Evolutionary conservation across 1,284 basidiomycete genomes (phyloP).

Genomic region (Tilletiopsis washingtonensis): DNA sequence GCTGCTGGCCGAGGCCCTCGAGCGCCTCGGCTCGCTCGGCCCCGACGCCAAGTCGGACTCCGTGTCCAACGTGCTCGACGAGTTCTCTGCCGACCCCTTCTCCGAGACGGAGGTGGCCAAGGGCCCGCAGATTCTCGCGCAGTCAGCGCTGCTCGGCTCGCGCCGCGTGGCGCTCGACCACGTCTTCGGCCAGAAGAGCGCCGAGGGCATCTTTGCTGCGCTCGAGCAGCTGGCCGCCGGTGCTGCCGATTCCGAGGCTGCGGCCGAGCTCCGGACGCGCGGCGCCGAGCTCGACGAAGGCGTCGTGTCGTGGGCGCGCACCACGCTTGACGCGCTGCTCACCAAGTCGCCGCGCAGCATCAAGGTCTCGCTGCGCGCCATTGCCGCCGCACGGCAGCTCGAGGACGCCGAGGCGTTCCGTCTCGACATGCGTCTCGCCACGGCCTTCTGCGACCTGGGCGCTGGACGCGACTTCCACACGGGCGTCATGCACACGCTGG

Average conservation of each 20-base stretch:
- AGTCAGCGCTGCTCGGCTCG: constrained; percentile 27
- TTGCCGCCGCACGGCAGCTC: constrained; percentile 22
- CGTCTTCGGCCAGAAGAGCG: constrained; percentile 33
- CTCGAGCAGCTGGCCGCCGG: constrained; percentile 25
- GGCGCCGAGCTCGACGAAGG: constrained; percentile 16
- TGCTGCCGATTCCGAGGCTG: constrained; percentile 14
- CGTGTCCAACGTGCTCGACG: constrained; percentile 26
- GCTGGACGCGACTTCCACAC: constrained; percentile 47
- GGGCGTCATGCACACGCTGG: constrained; percentile 37
- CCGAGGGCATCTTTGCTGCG: constrained; percentile 28
- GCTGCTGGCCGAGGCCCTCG: constrained; percentile 22
- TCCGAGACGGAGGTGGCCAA: constrained; percentile 1
- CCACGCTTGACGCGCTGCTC: constrained; percentile 29
- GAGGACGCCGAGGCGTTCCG: constrained; percentile 35
- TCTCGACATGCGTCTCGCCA: constrained; percentile 41
- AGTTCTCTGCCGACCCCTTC: constrained; percentile 34
- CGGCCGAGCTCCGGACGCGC: constrained; percentile 19
- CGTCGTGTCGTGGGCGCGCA: constrained; percentile 23
- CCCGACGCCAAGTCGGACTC: constrained; percentile 17
- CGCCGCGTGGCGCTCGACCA: constrained; percentile 39
- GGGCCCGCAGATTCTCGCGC: constrained; percentile 12
- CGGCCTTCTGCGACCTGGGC: constrained; percentile 43
- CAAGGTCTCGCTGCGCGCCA: constrained; percentile 35
- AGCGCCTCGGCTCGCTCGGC: constrained; percentile 28
- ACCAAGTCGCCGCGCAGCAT: constrained; percentile 38